phyloP scores from a whole-genome alignment of 805 yeast species.

The Lachancea nothofagi region DNA sequence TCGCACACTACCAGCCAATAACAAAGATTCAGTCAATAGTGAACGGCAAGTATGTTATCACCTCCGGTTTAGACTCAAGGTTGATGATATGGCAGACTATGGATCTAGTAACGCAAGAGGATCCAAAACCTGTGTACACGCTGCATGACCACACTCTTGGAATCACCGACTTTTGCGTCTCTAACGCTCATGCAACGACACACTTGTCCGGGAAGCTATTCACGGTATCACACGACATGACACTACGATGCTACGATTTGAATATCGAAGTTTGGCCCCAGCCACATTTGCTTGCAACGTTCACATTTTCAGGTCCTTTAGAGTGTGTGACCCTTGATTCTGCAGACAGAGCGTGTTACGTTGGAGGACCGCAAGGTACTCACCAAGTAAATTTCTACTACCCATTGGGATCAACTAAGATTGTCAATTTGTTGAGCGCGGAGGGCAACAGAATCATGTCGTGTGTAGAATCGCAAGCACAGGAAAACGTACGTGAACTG shows the following conservation, averaged over 20 bases:
- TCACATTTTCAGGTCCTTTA: conserved; percentile 58
- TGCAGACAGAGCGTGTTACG: conserved; percentile 67
- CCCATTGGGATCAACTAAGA: conserved; percentile 32
- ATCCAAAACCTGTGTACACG: conserved; percentile 51
- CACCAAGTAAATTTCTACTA: conserved; percentile 25
- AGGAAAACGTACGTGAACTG: conserved; percentile 16
- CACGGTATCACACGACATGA: conserved; percentile 68
- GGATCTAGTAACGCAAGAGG: conserved; percentile 44
- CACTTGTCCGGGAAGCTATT: conserved; percentile 54
- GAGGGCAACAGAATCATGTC: conserved; percentile 35
- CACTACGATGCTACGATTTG: conserved; percentile 66
- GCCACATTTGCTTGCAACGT: conserved; percentile 53
- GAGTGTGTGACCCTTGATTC: conserved; percentile 64
- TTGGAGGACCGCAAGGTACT: conserved; percentile 60
- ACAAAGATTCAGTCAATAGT: conserved; percentile 51
- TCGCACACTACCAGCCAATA: conserved; percentile 76
- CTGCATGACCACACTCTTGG: conserved; percentile 53
- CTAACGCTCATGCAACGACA: conserved; percentile 38
- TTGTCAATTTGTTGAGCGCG: conserved; percentile 43
- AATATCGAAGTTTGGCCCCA: conserved; percentile 20
- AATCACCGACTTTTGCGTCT: conserved; percentile 38
- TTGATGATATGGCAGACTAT: conserved; percentile 64
- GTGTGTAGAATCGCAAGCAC: conserved; percentile 38
- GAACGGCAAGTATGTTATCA: conserved; percentile 61
- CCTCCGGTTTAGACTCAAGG: conserved; percentile 81